Conservation (phyloP, 768 basidiomycete species). For the Termitomyces sp. region DNA sequence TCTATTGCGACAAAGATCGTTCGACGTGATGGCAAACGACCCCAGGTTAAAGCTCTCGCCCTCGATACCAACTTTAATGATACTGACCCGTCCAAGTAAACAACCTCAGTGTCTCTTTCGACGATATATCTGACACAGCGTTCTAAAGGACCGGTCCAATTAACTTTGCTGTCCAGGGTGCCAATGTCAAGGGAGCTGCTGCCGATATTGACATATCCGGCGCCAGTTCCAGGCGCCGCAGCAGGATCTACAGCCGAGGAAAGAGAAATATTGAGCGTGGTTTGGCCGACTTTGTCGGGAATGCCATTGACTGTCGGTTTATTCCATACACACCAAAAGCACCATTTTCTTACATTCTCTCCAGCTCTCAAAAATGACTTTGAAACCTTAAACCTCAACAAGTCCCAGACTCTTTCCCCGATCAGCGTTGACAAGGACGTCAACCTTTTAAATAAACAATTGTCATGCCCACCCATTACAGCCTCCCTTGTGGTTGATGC, state of each 20-base stretch:
- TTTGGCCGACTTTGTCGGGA: conserved; percentile 20
- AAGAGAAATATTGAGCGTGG: conserved; percentile 11
- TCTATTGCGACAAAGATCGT: conserved; percentile 20
- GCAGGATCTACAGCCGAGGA: no score
- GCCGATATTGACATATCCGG: conserved; percentile 16
- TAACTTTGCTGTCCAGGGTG: conserved; percentile 27
- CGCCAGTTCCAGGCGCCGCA: conserved; percentile 27
- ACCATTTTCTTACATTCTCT: not conserved
- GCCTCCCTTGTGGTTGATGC: conserved; percentile 14
- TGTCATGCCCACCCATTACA: conserved; percentile 17
- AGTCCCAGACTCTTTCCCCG: conserved; percentile 23
- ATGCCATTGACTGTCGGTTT: conserved; percentile 21
- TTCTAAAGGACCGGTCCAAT: conserved; percentile 19
- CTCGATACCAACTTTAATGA: conserved; percentile 34
- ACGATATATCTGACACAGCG: not conserved
- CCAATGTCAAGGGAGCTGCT: conserved; percentile 24
- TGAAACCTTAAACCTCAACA: conserved; percentile 25
- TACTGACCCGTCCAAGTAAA: conserved; percentile 20
- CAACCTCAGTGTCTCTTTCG: not conserved
- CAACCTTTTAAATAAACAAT: conserved; percentile 21
- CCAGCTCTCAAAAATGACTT: conserved; percentile 18
- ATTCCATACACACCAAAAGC: not conserved
- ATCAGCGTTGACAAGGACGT: conserved; percentile 25
- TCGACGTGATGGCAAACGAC: conserved; percentile 26
- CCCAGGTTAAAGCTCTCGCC: conserved; percentile 32